Conservation (phyloP, 2,329 filamentous ascomycete species). For the Apiospora pterosperma region DNA sequence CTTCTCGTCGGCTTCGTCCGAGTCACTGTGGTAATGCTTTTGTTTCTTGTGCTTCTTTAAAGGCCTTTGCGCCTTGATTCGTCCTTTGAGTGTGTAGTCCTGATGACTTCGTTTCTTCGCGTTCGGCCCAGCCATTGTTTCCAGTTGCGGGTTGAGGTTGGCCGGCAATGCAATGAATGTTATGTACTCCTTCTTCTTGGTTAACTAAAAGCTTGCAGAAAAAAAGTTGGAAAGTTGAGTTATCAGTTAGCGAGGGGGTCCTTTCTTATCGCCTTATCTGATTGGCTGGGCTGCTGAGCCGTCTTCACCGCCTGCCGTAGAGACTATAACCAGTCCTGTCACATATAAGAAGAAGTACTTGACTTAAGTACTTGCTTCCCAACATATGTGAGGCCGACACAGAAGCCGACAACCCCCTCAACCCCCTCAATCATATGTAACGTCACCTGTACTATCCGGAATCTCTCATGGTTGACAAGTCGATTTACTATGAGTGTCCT, state of each 20-base stretch:
- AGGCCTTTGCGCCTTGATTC: constrained; percentile 33
- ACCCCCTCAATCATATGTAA: too few species aligned
- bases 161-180: not conserved
- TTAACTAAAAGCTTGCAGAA: too few species aligned
- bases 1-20: constrained; percentile 37
- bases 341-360: too few species aligned
- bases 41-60: constrained; percentile 50
- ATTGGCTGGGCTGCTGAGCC: not conserved
- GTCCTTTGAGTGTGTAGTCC: constrained; percentile 18
- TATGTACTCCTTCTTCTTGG: too few species aligned
- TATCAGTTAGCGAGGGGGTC: not conserved
- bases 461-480: too few species aligned
- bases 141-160: not conserved
- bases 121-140: constrained; percentile 21
- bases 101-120: constrained; percentile 25
- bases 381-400: too few species aligned
- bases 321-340: not conserved
- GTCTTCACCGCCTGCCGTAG: not conserved
- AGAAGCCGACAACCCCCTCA: too few species aligned
- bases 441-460: too few species aligned
- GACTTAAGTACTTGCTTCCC: not conserved
- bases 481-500: too few species aligned
- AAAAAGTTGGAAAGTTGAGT: not conserved
- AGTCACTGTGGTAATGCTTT: constrained; percentile 50
- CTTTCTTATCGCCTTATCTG: not conserved